These are phyloP conservation scores for Diaporthe citriasiana DNA, from an alignment of 2,329 filamentous ascomycete genomes.

Conservation along the genomic window DNA sequence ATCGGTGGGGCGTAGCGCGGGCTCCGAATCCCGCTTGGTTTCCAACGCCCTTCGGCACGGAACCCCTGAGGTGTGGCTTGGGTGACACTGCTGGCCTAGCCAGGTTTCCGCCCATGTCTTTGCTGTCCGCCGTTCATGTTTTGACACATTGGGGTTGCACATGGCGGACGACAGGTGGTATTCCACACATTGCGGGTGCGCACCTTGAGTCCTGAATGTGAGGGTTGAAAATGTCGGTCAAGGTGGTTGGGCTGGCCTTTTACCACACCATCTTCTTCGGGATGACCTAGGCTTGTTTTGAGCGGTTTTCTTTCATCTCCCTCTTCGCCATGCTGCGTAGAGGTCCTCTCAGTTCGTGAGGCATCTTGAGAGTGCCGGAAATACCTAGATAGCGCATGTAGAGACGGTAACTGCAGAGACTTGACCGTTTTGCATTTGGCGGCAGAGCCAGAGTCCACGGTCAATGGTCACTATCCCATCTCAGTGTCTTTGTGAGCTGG, in stretches of 20 bases:
- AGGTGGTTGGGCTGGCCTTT: neutral
- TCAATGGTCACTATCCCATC: neutral
- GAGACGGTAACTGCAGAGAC: neutral
- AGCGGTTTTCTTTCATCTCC: neutral
- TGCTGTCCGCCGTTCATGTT: neutral
- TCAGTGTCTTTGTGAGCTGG: neutral
- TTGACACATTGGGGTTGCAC: neutral
- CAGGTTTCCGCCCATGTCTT: neutral
- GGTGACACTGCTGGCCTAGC: neutral
- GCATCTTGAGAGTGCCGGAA: neutral
- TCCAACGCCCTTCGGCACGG: neutral
- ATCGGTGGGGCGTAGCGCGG: neutral
- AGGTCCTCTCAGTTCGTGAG: neutral
- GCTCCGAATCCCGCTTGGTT: slow-evolving; percentile 8
- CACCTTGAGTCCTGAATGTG: neutral
- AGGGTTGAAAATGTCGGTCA: neutral
- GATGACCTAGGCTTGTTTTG: neutral
- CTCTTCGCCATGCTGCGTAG: neutral
- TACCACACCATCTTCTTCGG: slow-evolving; percentile 7
- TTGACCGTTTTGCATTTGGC: neutral
- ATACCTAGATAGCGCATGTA: neutral
- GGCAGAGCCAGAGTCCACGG: neutral
- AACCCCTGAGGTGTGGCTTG: neutral
- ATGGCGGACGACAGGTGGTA: neutral
- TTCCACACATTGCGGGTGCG: neutral